Evolutionary conservation across 2,329 filamentous ascomycete species (phyloP).

Genomic region (Clarireedia homoeocarpa): DNA sequence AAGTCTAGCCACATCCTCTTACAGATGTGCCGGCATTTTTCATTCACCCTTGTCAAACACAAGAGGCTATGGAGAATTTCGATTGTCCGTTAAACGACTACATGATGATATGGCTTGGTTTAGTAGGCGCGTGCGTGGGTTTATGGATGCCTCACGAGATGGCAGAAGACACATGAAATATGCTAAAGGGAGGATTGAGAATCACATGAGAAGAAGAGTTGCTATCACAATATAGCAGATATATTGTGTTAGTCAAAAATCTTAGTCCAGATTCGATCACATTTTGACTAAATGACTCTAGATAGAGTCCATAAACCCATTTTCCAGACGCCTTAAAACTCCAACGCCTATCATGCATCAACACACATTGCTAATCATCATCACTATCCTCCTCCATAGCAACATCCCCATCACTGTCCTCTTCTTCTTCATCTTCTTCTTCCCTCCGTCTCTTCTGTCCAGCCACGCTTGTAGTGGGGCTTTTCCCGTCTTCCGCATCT

Average conservation of each 20-base stretch:
- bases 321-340: constrained; percentile 12
- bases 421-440: constrained; percentile 47
- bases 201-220: constrained; percentile 13
- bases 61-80: constrained; percentile 67
- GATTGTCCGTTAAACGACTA: constrained; percentile 57
- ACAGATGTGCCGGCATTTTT: constrained; percentile 77
- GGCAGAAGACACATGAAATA: constrained; percentile 27
- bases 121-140: constrained; percentile 73
- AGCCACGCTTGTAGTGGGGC: constrained; percentile 41
- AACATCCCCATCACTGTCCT: constrained; percentile 63
- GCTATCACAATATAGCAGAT: not conserved
- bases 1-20: constrained; percentile 55
- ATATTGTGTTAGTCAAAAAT: not conserved
- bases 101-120: constrained; percentile 81
- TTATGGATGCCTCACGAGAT: constrained; percentile 69
- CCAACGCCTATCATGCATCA: constrained; percentile 20
- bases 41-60: constrained; percentile 85
- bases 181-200: not conserved
- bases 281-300: not conserved
- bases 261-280: too few relatives aligned
- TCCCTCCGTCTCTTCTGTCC: constrained; percentile 67
- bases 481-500: constrained; percentile 42
- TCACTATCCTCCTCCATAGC: constrained; percentile 46
- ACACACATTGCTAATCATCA: constrained; percentile 20
- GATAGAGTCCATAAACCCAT: not conserved